Conservation (phyloP, 208 protist species). For the Crithidia fasciculata region DNA sequence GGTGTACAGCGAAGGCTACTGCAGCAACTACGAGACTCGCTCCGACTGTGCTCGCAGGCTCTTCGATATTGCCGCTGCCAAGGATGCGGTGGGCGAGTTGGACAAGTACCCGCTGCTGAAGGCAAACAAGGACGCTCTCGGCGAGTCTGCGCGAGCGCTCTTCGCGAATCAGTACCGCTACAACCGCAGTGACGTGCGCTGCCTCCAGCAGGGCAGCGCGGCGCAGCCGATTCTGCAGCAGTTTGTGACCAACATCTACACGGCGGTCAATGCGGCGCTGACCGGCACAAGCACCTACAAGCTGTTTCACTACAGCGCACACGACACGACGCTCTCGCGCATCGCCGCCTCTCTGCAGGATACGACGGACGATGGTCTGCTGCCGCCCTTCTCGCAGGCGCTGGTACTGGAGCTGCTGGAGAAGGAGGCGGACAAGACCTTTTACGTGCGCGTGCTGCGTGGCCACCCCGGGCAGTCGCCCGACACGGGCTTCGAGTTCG, state of each 20-base stretch:
- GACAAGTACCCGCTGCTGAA: conserved; percentile 24
- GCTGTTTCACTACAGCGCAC: conserved; percentile 60
- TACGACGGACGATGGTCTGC: conserved; percentile 25
- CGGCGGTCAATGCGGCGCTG: conserved; percentile 8
- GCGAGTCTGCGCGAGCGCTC: not conserved
- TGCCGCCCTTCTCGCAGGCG: conserved; percentile 60
- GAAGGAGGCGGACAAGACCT: conserved; percentile 21
- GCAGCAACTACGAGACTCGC: conserved; percentile 12
- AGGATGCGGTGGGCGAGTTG: conserved; percentile 13
- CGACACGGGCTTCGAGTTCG: conserved; percentile 35
- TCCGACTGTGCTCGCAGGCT: conserved; percentile 20
- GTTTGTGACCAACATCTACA: conserved; percentile 41
- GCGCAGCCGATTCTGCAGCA: conserved; percentile 30
- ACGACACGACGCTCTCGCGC: conserved; percentile 48
- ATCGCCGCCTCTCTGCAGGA: conserved; percentile 48
- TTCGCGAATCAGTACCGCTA: conserved; percentile 19
- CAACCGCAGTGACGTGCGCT: conserved; percentile 23
- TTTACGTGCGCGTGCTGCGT: conserved; percentile 58
- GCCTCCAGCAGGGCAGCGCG: conserved; percentile 20
- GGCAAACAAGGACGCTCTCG: not conserved
- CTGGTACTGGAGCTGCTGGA: conserved; percentile 64
- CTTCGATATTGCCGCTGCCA: conserved; percentile 24
- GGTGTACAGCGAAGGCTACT: conserved; percentile 27
- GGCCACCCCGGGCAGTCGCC: conserved; percentile 44
- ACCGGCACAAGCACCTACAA: conserved; percentile 31